Conservation (phyloP, 2,329 filamentous ascomycete genomes). For the Aureobasidium melanogenum region DNA sequence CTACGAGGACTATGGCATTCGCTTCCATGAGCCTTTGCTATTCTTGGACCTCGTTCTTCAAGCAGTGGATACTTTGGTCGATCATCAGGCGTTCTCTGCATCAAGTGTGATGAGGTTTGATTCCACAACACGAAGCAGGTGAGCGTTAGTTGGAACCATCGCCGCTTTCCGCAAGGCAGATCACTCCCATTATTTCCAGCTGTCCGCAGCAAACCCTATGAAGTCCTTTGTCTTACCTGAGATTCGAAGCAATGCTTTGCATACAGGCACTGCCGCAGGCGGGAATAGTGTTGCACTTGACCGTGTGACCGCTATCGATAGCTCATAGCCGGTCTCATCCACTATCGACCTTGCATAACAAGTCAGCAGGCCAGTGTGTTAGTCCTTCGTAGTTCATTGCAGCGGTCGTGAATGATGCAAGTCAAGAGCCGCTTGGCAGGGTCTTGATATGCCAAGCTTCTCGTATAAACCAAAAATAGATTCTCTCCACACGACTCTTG, state of each 20-base stretch:
- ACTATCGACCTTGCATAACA: background rate
- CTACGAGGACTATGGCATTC: background rate
- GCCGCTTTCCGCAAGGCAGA: background rate
- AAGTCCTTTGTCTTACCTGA: background rate
- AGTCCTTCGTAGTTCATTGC: background rate
- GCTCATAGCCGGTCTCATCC: background rate
- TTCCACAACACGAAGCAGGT: background rate
- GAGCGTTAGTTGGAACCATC: background rate
- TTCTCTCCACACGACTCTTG: background rate
- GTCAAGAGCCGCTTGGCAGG: background rate
- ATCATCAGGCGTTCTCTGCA: slow-evolving; percentile 1
- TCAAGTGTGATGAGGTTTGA: background rate
- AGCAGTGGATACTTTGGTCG: background rate
- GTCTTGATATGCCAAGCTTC: background rate
- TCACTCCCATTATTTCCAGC: background rate
- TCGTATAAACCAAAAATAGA: slow-evolving; percentile 7
- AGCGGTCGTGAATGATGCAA: background rate
- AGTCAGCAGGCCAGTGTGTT: background rate
- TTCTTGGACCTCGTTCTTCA: slow-evolving; percentile 3
- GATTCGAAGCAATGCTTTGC: background rate
- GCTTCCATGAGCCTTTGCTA: background rate
- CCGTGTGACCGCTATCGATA: background rate
- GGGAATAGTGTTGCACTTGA: background rate
- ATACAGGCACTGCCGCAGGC: background rate
- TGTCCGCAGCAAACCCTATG: background rate